phyloP scores from a whole-genome alignment of 139 green algal genomes.

The Tetraselmis chui region DNA sequence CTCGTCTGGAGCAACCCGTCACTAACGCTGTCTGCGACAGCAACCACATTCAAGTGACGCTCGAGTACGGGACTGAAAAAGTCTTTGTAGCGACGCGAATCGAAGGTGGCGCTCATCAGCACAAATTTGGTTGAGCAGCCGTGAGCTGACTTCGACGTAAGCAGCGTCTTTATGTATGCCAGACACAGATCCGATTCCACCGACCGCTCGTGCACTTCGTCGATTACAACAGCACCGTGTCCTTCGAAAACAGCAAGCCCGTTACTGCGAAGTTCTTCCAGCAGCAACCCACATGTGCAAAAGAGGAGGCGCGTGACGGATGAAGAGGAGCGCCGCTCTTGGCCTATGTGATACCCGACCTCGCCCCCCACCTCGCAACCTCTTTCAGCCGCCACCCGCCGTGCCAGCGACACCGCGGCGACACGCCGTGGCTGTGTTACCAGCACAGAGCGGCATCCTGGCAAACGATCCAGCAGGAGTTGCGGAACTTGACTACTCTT shows the following conservation, averaged over 20 bases:
- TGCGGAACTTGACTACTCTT: conserved; percentile 35
- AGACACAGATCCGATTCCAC: background rate
- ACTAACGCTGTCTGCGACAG: background rate
- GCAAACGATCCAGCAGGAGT: conserved; percentile 21
- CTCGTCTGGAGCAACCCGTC: background rate
- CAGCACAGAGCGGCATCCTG: conserved; percentile 14
- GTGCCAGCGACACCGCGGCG: conserved; percentile 19
- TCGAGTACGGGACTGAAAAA: background rate
- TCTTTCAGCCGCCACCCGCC: conserved; percentile 23
- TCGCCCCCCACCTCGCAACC: conserved; percentile 18
- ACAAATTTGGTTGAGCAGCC: background rate
- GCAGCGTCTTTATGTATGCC: background rate
- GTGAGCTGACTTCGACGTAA: background rate
- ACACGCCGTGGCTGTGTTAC: conserved; percentile 24
- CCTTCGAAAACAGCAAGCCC: background rate
- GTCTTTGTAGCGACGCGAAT: background rate
- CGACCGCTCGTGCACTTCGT: background rate
- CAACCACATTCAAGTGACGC: background rate
- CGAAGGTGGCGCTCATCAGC: background rate
- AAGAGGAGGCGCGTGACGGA: conserved; percentile 27
- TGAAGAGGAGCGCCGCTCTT: conserved; percentile 18
- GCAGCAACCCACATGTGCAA: conserved; percentile 28
- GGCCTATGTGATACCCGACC: conserved; percentile 30
- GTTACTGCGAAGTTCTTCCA: conserved; percentile 28
- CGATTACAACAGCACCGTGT: background rate